Evolutionary conservation across 176 grass and related monocot species (phyloP).

Genomic region (Oryza australiensis): DNA sequence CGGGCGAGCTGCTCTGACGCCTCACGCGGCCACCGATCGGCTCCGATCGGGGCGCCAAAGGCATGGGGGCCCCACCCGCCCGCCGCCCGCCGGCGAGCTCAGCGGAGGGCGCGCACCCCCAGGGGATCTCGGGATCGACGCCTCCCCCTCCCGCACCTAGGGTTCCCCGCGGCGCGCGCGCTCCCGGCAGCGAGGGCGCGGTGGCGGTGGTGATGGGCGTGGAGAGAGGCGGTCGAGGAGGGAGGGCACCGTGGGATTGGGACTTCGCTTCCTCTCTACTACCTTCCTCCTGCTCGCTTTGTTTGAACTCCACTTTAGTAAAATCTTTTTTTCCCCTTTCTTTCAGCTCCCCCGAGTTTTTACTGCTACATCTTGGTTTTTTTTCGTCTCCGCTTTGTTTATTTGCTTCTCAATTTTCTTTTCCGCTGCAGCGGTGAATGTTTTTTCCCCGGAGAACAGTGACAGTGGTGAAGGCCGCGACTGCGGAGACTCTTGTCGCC

Average conservation of each 20-base stretch:
- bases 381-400: not conserved
- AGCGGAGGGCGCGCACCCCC: not conserved
- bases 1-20: constrained; percentile 22
- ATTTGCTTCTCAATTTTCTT: not conserved
- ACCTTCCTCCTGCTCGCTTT: constrained; percentile 23
- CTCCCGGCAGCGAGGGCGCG: not conserved
- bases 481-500: fast-evolving
- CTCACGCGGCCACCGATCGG: constrained; percentile 48
- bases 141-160: constrained; percentile 10
- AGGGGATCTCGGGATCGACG: constrained; percentile 38
- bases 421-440: constrained; percentile 31
- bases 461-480: constrained; percentile 29
- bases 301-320: constrained; percentile 39
- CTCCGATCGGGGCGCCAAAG: constrained; percentile 57
- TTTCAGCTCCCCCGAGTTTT: constrained; percentile 34
- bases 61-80: constrained; percentile 38
- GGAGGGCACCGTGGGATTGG: constrained; percentile 49
- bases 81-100: constrained; percentile 29
- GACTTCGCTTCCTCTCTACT: constrained; percentile 49
- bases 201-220: constrained; percentile 21
- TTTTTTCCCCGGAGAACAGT: not conserved
- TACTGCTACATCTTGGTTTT: constrained; percentile 30
- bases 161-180: constrained; percentile 6
- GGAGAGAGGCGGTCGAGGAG: constrained; percentile 32
- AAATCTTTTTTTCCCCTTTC: not conserved